Evolutionary conservation across 768 basidiomycete genomes (phyloP).

Genomic region (Phlebiopsis gigantea): DNA sequence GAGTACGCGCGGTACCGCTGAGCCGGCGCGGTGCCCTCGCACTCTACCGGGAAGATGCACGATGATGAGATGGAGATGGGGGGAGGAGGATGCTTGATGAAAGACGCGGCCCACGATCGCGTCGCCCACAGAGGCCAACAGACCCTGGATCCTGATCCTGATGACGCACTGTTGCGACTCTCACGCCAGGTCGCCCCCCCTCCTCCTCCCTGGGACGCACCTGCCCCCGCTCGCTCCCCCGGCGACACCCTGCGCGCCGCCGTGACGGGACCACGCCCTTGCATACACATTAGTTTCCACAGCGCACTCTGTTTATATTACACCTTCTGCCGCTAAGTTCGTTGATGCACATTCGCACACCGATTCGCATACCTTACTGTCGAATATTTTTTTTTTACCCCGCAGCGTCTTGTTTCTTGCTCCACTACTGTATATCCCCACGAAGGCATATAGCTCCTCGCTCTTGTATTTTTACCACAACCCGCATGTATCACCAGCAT

Average conservation of each 20-base stretch:
- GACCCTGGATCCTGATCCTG: background rate
- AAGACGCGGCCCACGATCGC: too few species aligned
- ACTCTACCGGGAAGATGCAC: background rate
- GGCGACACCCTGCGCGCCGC: background rate
- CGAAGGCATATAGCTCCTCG: background rate
- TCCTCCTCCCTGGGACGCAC: background rate
- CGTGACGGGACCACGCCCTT: background rate
- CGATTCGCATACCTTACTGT: background rate
- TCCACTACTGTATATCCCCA: background rate
- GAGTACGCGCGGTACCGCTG: slow-evolving; percentile 1
- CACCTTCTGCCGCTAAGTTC: background rate
- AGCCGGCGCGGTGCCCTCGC: background rate
- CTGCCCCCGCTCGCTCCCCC: background rate
- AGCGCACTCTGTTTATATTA: background rate
- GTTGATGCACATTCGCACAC: background rate
- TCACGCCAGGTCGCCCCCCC: background rate
- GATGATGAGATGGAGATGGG: slow-evolving; percentile 1
- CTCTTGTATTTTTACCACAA: background rate
- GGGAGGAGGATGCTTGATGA: background rate
- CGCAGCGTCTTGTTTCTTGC: background rate
- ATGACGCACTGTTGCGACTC: background rate
- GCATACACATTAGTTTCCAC: background rate
- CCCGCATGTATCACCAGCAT: slow-evolving; percentile 2
- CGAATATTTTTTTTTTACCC: too few species aligned
- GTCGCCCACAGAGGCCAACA: background rate